These are phyloP conservation scores for Rutstroemia sp. DNA, from an alignment of 2,329 filamentous ascomycete species.

Conservation along the genomic window DNA sequence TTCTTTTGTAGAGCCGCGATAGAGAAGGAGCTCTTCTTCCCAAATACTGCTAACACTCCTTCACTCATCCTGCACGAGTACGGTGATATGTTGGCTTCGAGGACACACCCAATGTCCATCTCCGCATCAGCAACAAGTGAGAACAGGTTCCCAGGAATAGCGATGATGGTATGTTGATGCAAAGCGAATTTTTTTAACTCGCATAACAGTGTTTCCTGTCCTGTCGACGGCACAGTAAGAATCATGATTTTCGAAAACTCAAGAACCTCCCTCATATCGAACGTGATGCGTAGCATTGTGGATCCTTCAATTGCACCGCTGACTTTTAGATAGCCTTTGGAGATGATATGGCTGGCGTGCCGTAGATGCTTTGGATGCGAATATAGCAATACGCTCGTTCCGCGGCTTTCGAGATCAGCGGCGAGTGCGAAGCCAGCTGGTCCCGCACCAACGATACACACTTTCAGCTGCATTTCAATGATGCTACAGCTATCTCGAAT, in stretches of 20 bases:
- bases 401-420: slow-evolving; percentile 10
- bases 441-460: slow-evolving; percentile 13
- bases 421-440: slow-evolving; percentile 12
- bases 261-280: slow-evolving; percentile 6
- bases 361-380: slow-evolving; percentile 10
- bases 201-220: slow-evolving; percentile 5
- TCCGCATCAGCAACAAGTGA: not conserved
- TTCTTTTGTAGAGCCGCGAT: not conserved
- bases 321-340: slow-evolving; percentile 1
- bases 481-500: too few species aligned
- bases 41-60: not conserved
- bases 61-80: not conserved
- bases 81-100: not conserved
- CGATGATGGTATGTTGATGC: not conserved
- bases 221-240: slow-evolving; percentile 12
- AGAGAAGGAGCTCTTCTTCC: not conserved
- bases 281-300: not conserved
- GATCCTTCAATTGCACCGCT: not conserved
- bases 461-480: slow-evolving; percentile 4
- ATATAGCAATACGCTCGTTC: slow-evolving; percentile 8
- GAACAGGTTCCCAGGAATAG: not conserved
- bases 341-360: slow-evolving; percentile 3
- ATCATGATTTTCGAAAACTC: slow-evolving; percentile 11
- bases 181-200: slow-evolving; percentile 8
- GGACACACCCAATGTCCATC: not conserved